These are phyloP conservation scores for Pugionium dolabratum DNA, from an alignment of 345 rosid genomes.

Conservation along the genomic window DNA sequence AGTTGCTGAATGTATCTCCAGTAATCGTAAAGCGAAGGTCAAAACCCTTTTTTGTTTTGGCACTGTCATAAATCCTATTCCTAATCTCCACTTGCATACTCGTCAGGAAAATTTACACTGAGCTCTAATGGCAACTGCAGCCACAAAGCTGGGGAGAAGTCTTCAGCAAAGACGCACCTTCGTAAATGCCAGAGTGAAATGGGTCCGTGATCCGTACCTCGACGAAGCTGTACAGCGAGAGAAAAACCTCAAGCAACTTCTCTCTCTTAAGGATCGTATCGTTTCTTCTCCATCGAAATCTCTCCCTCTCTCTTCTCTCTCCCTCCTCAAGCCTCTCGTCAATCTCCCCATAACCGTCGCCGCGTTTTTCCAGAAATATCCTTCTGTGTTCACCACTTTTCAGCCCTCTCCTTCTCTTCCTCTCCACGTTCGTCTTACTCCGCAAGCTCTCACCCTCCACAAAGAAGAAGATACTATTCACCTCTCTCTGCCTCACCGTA, in stretches of 20 bases:
- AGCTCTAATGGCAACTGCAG: conserved; percentile 34
- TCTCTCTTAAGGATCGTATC: conserved; percentile 68
- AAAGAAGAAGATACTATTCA: conserved; percentile 56
- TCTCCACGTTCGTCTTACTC: conserved; percentile 66
- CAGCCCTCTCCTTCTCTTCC: conserved; percentile 75
- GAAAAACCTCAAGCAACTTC: conserved; percentile 57
- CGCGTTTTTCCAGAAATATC: conserved; percentile 51
- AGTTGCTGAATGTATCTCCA: not conserved
- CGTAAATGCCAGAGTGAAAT: conserved; percentile 64
- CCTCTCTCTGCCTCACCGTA: conserved; percentile 37
- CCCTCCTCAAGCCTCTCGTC: conserved; percentile 58
- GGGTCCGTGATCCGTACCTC: conserved; percentile 66
- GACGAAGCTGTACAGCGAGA: conserved; percentile 59
- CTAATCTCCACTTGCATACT: not conserved
- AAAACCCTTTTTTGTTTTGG: not conserved
- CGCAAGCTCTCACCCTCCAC: conserved; percentile 50
- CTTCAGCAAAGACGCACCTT: conserved; percentile 53
- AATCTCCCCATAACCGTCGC: conserved; percentile 47
- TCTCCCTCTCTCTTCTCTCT: conserved; percentile 63
- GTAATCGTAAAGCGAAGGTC: not conserved
- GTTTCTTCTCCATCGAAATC: conserved; percentile 54
- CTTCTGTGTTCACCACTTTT: conserved; percentile 54
- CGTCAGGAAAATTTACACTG: not conserved
- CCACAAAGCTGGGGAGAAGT: conserved; percentile 34
- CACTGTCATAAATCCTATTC: not conserved